phyloP scores from a whole-genome alignment of 164 flowering plant genomes.

The Vitis riparia region DNA sequence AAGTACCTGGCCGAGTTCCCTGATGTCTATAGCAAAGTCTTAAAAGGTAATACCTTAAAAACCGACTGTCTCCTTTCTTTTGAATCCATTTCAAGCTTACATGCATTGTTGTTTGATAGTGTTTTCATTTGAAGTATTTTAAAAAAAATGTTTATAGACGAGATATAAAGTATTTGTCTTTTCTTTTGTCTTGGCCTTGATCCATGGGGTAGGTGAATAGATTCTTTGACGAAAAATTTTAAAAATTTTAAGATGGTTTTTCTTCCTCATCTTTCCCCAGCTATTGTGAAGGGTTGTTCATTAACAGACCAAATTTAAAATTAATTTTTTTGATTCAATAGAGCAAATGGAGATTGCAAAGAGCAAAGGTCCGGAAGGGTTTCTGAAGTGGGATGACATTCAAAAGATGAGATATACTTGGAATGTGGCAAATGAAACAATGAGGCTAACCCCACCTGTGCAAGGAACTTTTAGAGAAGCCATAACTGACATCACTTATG shows the following conservation, averaged over 20 bases:
- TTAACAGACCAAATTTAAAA: neutral
- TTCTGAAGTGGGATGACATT: conserved; percentile 13
- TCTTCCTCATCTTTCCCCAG: no score
- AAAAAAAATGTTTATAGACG: no score
- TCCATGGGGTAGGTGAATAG: no score
- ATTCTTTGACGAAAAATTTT: no score
- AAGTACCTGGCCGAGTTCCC: conserved; percentile 11
- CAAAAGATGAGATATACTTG: conserved; percentile 14
- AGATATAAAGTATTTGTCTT: no score
- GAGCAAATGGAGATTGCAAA: conserved; percentile 13
- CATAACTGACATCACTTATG: conserved; percentile 4
- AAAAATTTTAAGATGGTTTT: no score
- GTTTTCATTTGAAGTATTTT: no score
- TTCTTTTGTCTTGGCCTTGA: no score
- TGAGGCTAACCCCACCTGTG: conserved; percentile 11
- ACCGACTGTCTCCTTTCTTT: no score
- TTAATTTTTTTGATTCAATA: neutral
- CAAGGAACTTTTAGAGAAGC: conserved; percentile 11
- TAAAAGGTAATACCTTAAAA: neutral
- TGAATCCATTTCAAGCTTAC: no score
- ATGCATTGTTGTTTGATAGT: no score
- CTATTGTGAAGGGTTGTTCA: no score
- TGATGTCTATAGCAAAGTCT: conserved; percentile 3
- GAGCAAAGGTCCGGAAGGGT: neutral
- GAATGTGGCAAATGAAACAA: conserved; percentile 2